Conservation (phyloP, 306 rosid species). For the Sicyos edulis region DNA sequence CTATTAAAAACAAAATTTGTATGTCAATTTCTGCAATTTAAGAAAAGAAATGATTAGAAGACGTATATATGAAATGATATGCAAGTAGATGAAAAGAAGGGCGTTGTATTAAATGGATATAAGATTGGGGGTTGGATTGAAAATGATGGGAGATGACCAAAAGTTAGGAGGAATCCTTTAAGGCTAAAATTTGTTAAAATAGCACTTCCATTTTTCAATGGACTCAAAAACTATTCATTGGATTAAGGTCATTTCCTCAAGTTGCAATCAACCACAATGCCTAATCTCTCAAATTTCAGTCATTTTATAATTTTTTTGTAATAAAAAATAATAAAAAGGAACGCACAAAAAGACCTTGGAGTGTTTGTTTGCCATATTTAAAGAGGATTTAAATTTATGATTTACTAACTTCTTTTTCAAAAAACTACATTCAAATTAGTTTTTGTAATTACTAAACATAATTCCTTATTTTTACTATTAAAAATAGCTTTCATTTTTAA, state of each 20-base stretch:
- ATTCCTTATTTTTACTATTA: too few relatives aligned
- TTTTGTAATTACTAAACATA: too few relatives aligned
- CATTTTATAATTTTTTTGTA: not conserved
- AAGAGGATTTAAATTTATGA: too few relatives aligned
- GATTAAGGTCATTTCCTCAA: not conserved
- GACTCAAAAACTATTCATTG: not conserved
- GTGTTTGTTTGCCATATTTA: too few relatives aligned
- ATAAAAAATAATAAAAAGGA: not conserved
- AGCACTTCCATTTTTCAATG: slow-evolving; percentile 2
- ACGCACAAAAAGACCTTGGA: not conserved
- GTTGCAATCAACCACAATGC: not conserved
- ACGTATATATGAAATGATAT: not conserved
- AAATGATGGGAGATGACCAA: not conserved
- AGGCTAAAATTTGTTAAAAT: not conserved
- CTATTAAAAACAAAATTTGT: too few relatives aligned
- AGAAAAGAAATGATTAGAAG: not conserved
- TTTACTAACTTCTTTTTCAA: too few relatives aligned
- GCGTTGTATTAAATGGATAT: not conserved
- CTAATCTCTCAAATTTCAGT: not conserved
- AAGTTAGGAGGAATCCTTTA: slow-evolving; percentile 2
- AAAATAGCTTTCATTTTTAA: too few relatives aligned
- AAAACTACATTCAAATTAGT: too few relatives aligned
- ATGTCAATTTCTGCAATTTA: not conserved
- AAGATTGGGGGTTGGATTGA: not conserved
- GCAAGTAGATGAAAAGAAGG: not conserved